Conservation (phyloP, 2,329 filamentous ascomycete genomes). For the Xylaria sp. region DNA sequence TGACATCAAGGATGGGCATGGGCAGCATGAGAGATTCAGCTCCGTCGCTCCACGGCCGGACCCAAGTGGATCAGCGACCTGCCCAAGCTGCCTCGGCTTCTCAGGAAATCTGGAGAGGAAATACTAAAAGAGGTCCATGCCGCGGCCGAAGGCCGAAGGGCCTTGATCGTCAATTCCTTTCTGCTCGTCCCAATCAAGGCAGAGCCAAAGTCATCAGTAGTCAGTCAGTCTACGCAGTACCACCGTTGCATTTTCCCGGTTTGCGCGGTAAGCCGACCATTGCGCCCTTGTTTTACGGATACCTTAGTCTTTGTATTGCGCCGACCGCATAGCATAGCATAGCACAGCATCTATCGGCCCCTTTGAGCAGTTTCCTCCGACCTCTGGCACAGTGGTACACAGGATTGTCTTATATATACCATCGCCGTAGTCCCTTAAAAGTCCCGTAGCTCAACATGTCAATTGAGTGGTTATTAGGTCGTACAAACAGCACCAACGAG, state of each 20-base stretch:
- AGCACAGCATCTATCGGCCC: too few species aligned
- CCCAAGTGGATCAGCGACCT: neutral
- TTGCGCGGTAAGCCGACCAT: neutral
- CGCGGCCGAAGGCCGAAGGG: too few species aligned
- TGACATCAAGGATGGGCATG: too few species aligned
- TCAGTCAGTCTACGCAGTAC: too few species aligned
- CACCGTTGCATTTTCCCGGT: neutral
- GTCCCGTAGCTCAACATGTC: constrained; percentile 6
- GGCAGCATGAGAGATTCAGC: too few species aligned
- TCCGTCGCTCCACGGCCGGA: neutral
- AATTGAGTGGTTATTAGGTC: constrained; percentile 22
- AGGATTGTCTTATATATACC: neutral
- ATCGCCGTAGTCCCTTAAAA: neutral
- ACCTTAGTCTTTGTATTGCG: neutral
- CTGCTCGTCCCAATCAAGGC: neutral
- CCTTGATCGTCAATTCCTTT: neutral
- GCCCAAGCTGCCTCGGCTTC: neutral
- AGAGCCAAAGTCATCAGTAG: neutral
- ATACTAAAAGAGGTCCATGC: neutral
- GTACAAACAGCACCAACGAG: constrained; percentile 8
- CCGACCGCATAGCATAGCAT: neutral
- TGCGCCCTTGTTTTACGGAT: neutral
- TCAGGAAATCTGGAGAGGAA: neutral
- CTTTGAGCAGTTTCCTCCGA: neutral
- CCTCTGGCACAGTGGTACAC: neutral